These are phyloP conservation scores for Zanthoxylum bungeanum DNA, from an alignment of 345 rosid genomes.

Conservation along the genomic window DNA sequence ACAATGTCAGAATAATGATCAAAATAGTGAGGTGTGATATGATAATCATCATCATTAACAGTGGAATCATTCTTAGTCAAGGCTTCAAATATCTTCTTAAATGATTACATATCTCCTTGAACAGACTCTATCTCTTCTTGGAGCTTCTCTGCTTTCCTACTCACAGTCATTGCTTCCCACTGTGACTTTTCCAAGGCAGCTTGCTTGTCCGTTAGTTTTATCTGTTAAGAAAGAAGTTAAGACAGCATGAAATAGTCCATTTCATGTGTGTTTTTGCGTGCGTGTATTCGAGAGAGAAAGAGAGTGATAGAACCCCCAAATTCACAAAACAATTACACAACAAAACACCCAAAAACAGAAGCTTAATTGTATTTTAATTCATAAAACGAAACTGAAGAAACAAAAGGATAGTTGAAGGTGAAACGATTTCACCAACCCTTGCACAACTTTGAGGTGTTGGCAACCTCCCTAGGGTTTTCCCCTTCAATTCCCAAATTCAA, in stretches of 20 bases:
- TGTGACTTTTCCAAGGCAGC: conserved; percentile 87
- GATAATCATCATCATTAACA: conserved; percentile 54
- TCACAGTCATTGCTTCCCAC: conserved; percentile 87
- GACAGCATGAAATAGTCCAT: conserved; percentile 5
- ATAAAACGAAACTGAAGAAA: too few relatives aligned
- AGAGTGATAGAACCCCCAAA: neutral
- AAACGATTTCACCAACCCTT: too few relatives aligned
- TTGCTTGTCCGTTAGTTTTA: conserved; percentile 95
- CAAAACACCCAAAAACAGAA: too few relatives aligned
- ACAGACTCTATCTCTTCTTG: conserved; percentile 61
- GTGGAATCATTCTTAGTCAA: conserved; percentile 41
- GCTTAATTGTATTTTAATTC: too few relatives aligned
- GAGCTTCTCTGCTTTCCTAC: conserved; percentile 61
- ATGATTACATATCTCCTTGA: conserved; percentile 63
- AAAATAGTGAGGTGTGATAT: conserved; percentile 43
- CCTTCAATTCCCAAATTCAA: too few relatives aligned
- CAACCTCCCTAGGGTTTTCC: too few relatives aligned
- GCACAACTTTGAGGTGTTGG: too few relatives aligned
- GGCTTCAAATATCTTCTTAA: conserved; percentile 56
- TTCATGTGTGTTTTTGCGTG: neutral
- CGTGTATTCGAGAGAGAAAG: neutral
- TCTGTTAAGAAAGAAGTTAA: conserved; percentile 33
- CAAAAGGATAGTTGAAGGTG: too few relatives aligned
- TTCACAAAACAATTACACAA: too few relatives aligned
- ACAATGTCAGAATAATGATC: conserved; percentile 60